Evolutionary conservation across 768 basidiomycete species (phyloP).

Genomic region (Xerocomus spinulosus): DNA sequence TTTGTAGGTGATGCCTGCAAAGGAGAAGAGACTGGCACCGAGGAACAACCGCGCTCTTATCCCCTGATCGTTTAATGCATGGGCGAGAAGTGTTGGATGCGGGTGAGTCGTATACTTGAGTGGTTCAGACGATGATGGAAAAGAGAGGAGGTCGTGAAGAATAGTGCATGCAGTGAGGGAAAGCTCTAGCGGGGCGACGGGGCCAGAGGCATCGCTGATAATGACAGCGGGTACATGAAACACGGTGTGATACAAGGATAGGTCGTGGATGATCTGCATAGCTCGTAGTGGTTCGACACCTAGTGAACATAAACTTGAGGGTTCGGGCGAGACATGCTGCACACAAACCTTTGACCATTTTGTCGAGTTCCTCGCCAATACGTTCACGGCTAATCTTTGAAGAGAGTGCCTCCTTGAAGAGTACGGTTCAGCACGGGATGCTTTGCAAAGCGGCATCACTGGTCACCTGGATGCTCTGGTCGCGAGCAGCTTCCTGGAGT

Average conservation of each 20-base stretch:
- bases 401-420: conserved; percentile 53
- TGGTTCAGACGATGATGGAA: conserved; percentile 11
- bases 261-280: conserved; percentile 66
- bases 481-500: conserved; percentile 56
- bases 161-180: conserved; percentile 57
- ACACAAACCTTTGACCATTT: conserved; percentile 83
- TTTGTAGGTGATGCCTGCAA: conserved; percentile 49
- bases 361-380: conserved; percentile 86
- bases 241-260: conserved; percentile 66
- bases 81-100: conserved; percentile 39
- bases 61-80: conserved; percentile 25
- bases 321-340: not conserved
- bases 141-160: conserved; percentile 46
- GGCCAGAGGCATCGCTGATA: conserved; percentile 40
- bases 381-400: conserved; percentile 88
- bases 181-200: conserved; percentile 34
- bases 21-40: conserved; percentile 73
- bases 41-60: conserved; percentile 65
- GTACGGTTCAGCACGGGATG: not conserved
- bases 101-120: conserved; percentile 14
- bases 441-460: not conserved
- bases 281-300: conserved; percentile 72
- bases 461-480: conserved; percentile 59
- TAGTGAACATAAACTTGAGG: conserved; percentile 27
- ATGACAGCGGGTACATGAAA: conserved; percentile 53